phyloP scores from a whole-genome alignment of 352 stramenopile species.

The Phytophthora fragariae region DNA sequence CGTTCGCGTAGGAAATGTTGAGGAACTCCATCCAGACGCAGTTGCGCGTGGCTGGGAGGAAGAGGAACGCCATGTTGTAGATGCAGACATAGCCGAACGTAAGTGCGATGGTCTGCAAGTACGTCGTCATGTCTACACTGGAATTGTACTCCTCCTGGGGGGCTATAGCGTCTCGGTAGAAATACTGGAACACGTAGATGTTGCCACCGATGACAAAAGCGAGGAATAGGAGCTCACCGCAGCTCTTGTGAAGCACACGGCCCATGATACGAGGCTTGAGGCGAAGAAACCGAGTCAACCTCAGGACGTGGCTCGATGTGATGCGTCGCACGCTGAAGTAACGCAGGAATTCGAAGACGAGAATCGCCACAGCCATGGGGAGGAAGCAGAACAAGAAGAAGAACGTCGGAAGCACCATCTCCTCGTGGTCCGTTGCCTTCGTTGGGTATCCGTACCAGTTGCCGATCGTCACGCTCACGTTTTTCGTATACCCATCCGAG shows the following conservation, averaged over 20 bases:
- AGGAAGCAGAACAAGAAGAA: slow-evolving; percentile 53
- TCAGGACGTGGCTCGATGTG: slow-evolving; percentile 32
- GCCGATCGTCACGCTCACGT: slow-evolving; percentile 20
- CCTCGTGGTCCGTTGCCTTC: slow-evolving; percentile 27
- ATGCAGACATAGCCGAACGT: slow-evolving; percentile 41
- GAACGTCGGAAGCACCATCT: slow-evolving; percentile 61
- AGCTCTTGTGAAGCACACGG: slow-evolving; percentile 47
- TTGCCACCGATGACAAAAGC: slow-evolving; percentile 37
- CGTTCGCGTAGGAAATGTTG: slow-evolving; percentile 53
- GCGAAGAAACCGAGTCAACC: slow-evolving; percentile 39
- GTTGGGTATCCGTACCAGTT: slow-evolving; percentile 41
- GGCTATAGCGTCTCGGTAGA: not conserved
- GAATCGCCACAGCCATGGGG: slow-evolving; percentile 38
- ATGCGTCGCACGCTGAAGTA: slow-evolving; percentile 44
- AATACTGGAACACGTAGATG: slow-evolving; percentile 37
- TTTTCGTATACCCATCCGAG: slow-evolving; percentile 25
- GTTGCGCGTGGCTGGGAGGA: slow-evolving; percentile 46
- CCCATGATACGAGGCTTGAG: slow-evolving; percentile 42
- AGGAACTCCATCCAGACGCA: slow-evolving; percentile 58
- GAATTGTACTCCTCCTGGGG: not conserved
- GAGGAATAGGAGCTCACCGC: slow-evolving; percentile 41
- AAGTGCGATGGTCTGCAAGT: slow-evolving; percentile 30
- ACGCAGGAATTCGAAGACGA: slow-evolving; percentile 51
- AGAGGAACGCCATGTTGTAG: slow-evolving; percentile 55
- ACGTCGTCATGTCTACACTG: slow-evolving; percentile 22